phyloP scores from a whole-genome alignment of 2,329 filamentous ascomycete species.

The Ascosphaera acerosa region DNA sequence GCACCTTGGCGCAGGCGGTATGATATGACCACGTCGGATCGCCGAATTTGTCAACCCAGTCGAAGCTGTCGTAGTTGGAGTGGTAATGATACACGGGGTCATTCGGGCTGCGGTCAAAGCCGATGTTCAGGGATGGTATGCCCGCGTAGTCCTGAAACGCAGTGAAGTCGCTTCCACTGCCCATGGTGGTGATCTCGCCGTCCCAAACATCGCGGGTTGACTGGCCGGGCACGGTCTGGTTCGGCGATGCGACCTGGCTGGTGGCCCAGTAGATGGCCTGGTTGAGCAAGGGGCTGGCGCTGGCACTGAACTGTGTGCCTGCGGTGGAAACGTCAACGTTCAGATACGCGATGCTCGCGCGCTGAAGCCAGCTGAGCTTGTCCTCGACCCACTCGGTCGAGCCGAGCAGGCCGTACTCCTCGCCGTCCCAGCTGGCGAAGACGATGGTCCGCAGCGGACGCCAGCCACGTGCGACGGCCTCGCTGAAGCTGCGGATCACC shows the following conservation, averaged over 20 bases:
- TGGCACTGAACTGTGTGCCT: conserved; percentile 36
- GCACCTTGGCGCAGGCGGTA: conserved; percentile 36
- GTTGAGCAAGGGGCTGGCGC: conserved; percentile 52
- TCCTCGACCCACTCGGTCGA: conserved; percentile 90
- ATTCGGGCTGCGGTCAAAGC: conserved; percentile 23
- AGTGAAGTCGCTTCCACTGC: conserved; percentile 48
- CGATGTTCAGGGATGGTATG: conserved; percentile 37
- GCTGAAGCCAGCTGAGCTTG: conserved; percentile 53
- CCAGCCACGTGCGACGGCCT: conserved; percentile 48
- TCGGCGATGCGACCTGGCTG: conserved; percentile 38
- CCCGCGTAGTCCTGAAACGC: conserved; percentile 50
- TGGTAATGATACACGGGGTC: conserved; percentile 49
- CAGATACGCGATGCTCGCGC: conserved; percentile 52
- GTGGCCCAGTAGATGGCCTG: conserved; percentile 44
- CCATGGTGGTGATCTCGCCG: conserved; percentile 37
- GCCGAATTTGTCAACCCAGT: conserved; percentile 61
- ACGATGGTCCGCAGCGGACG: conserved; percentile 74
- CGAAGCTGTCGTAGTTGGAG: conserved; percentile 57
- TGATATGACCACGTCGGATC: conserved; percentile 38
- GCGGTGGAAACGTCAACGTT: conserved; percentile 57
- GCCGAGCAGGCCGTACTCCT: conserved; percentile 68
- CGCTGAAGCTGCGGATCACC: conserved; percentile 47
- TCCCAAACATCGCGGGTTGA: conserved; percentile 45
- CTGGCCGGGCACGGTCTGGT: conserved; percentile 44
- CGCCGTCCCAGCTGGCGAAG: conserved; percentile 63